Base-by-base conservation (phyloP, 345 rosid genomes). In the Cardiospermum halicacabum region DNA sequence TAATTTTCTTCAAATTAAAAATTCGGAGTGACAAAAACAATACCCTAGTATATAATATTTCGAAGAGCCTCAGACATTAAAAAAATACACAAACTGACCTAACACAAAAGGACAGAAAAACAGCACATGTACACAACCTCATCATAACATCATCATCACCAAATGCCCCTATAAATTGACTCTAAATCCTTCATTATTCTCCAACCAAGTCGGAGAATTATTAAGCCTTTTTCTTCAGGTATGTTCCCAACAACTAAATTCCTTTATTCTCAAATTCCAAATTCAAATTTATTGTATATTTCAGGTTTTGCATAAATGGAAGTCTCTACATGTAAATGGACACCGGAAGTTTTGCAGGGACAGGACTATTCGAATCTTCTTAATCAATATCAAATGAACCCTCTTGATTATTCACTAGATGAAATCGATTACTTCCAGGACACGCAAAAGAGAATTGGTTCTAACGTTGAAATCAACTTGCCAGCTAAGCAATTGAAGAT, bases 401-500 rank as follows among this genome's bases (percentile, higher is more conserved):
- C 75, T 51, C 59, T 61, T 25, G 74, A 73, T 59, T 54, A 47
- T 68, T 31, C 75, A 11, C 27, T 74, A 28, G 70, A 72, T 32
- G 80, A 71, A 43, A 22, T 77, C 15, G 31, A 66, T 40, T 77
- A 74, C 60, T 77, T 77, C 60, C 66, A 51, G 56, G 31, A 2
- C 43, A 18, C 58, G 53, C 45, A 66, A 48, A 22, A 16, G 55
- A 16, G 55, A 3, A 26, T 10, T 31, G 56, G 12, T 45, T 47
- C 68, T 11, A 24, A n/a, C 4, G 16, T 51, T 18, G 65, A 43
- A 57, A 28, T 28, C 11, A 60, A 58, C 43, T 71, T 74, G 65
- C 72, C 81, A 1, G n/a, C 49, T 28, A 80, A 82, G 55, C 82
- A 73, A 62, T 65, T 40, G 12, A 79, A 68, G 66, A 72, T 70